Evolutionary conservation across 2,329 filamentous ascomycete genomes (phyloP).

Genomic region (Diplodia seriata): DNA sequence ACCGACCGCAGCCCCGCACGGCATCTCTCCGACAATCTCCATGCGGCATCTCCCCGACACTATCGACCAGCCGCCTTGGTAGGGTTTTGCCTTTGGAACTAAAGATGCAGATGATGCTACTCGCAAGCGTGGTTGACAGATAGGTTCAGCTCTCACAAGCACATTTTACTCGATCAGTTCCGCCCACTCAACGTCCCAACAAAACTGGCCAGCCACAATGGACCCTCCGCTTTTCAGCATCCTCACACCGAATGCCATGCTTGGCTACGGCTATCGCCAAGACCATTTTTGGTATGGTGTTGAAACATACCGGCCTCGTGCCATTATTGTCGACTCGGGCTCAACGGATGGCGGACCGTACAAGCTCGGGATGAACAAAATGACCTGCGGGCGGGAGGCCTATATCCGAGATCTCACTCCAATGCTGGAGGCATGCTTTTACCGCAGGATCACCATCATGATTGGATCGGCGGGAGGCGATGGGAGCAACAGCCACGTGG

Average conservation of each 20-base stretch:
- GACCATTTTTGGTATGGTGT: constrained; percentile 46
- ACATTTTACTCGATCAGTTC: too few relatives aligned
- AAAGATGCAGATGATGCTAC: too few relatives aligned
- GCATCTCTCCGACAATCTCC: too few relatives aligned
- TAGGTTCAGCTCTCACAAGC: too few relatives aligned
- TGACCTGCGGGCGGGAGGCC: constrained; percentile 49
- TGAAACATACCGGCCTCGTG: constrained; percentile 40
- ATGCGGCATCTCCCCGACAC: too few relatives aligned
- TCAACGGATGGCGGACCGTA: constrained; percentile 45
- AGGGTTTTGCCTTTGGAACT: too few relatives aligned
- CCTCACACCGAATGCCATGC: constrained; percentile 45
- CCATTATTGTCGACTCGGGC: constrained; percentile 44
- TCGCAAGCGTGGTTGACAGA: too few relatives aligned
- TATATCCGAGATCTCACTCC: constrained; percentile 55
- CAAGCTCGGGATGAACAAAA: constrained; percentile 43
- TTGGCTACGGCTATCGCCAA: constrained; percentile 43
- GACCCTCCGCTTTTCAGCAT: constrained; percentile 35
- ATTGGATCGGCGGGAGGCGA: constrained; percentile 58
- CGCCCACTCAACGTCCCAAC: too few relatives aligned
- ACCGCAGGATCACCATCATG: constrained; percentile 50
- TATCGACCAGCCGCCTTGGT: too few relatives aligned
- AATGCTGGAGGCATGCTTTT: constrained; percentile 45
- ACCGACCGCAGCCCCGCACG: too few relatives aligned
- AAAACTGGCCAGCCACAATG: too few relatives aligned
- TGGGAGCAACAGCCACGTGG: constrained; percentile 55